Evolutionary conservation across 2,329 filamentous ascomycete species (phyloP), one percentile per base, ranked within the genome.

Genomic region (Neopestalotiopsis rosae): DNA sequence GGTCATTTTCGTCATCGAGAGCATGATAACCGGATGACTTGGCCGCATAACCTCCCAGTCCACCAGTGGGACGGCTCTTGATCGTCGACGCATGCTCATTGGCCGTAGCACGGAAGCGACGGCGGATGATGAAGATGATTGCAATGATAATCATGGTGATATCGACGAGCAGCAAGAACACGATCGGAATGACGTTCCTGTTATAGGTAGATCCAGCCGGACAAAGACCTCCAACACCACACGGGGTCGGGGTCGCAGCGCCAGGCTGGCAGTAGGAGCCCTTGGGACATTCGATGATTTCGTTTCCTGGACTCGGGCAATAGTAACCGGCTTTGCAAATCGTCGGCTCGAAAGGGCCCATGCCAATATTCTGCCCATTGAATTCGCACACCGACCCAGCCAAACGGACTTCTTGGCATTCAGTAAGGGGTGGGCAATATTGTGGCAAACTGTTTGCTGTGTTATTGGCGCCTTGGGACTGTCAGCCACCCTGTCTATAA

Each of bases 241-340:
- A 89, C 12, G 83, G 83, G 3, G 82, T 84, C 1, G 87, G 85
- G 5, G 80, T 76, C 1, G 81, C 74, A 4, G 84, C 82, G 5
- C 87, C 87, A 0, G 81, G 81, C 38, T 85, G 86, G 69, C 87
- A 89, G 71, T 85, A 89, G 2, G 79, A 79, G 30, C 86, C 86
- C 9, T 77, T 69, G 0, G 85, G 85, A 65, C 87, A 89, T 10
- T 69, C 64, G 4, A 83, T 71, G 58, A 79, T 80, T 67, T 83
- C 72, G 6, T 76, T 81, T 10, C 83, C 83, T 2, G 74, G 73
- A 6, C 71, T 74, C 1, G 86, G 86, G 64, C 87, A 89, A 70
- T 87, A 88, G 65, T 76, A 79, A 2, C 86, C 86, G 49, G 80
- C 71, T 56, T 80, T 79, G 72, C 87, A 89, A 7, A 88, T 74